Evolutionary conservation across 371 early-diverging fungal species (phyloP).

Genomic region (Syncephalastrum sp.): DNA sequence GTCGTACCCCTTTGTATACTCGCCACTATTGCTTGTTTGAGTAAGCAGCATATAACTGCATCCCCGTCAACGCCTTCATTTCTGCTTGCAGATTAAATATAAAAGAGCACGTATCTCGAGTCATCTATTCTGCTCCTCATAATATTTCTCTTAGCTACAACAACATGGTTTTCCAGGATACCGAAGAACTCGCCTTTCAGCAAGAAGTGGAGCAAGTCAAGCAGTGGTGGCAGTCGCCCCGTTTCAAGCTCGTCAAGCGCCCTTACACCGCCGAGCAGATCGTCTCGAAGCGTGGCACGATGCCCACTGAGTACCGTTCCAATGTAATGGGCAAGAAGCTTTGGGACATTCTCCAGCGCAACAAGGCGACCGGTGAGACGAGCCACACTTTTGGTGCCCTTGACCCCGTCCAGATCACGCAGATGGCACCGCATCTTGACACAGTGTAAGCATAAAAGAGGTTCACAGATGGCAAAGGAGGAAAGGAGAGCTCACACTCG

Average conservation of each 20-base stretch:
- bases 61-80: no score
- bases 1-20: no score
- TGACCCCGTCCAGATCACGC: conserved; percentile 80
- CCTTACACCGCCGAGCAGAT: conserved; percentile 93
- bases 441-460: conserved; percentile 59
- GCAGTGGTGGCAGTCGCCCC: conserved; percentile 87
- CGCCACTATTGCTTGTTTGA: no score
- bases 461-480: no score
- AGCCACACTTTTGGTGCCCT: conserved; percentile 95
- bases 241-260: conserved; percentile 84
- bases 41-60: no score
- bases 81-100: background rate
- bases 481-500: background rate
- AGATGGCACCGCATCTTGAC: conserved; percentile 96
- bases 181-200: conserved; percentile 20
- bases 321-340: conserved; percentile 91
- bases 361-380: conserved; percentile 77
- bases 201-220: conserved; percentile 75
- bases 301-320: conserved; percentile 81
- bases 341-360: conserved; percentile 80
- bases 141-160: background rate
- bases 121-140: conserved; percentile 4
- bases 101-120: background rate
- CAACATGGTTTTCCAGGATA: conserved; percentile 16
- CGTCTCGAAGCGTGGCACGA: conserved; percentile 86